Base-by-base conservation (phyloP, 148 eudicot species). In the Cornus florida region DNA sequence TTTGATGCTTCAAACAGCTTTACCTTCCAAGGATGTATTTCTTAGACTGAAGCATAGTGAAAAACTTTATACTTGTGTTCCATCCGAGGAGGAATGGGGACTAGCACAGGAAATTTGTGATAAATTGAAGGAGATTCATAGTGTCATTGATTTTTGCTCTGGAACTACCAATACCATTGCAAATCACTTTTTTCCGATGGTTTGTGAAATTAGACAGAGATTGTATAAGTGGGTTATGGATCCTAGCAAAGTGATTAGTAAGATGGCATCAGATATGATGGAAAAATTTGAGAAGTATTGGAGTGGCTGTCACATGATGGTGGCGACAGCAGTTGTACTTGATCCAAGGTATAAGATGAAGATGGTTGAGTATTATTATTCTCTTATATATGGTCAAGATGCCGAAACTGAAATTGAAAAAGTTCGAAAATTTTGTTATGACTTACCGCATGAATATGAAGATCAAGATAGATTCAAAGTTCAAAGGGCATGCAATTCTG, bases 1-100 rank as follows among this genome's bases (percentile, higher is more conserved):
- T 64, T 33, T 78, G 53, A 85, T 82, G 87, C 62, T 85, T 56
- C 73, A 79, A 76, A 68, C 38, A 2, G 62, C 83, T 28, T 4
- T 85, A 24, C 8, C 19, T 0, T 72, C 62, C 67, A 74, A 74
- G 74, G 71, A 70, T 39, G 75, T 82, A 9, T 85, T 82, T 62
- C 28, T 48, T 65, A 39, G 70, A 14, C 46, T 83, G 43, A 70
- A 32, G 22, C 41, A 24, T 13, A 35, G 46, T 35, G 67, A 71
- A 7, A 32, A 16, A 6, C 77, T 28, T 9, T 59, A 56, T 74
- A 57, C 53, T 8, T 5, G 16, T 7, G 6, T 41, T 35, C 85
- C 80, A 10, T 70, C 68, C 20, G 57, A 75, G 41, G 69, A 79
- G 1, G 79, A 83, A 31, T 79, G 82, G 82, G 73, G 48, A 12